phyloP scores from a whole-genome alignment of 2,329 filamentous ascomycete species.

The Penicillium brasilianum region DNA sequence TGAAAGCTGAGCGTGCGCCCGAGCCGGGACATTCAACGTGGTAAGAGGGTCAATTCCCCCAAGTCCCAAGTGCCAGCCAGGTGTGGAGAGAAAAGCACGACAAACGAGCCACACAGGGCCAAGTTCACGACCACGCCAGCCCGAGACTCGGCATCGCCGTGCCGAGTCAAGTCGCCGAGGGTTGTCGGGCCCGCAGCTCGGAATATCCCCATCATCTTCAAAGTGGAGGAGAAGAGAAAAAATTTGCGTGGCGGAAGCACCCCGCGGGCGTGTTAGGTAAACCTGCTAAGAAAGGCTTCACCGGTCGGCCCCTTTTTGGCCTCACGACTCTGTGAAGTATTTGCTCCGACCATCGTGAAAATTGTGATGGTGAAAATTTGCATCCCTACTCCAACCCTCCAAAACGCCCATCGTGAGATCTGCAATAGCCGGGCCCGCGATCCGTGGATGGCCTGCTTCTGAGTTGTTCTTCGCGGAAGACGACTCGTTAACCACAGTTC shows the following conservation, averaged over 20 bases:
- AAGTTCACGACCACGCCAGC: slow-evolving; percentile 15
- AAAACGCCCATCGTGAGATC: neutral
- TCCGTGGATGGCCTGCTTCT: neutral
- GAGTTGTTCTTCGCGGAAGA: neutral
- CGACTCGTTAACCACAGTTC: neutral
- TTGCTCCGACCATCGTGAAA: slow-evolving; percentile 18
- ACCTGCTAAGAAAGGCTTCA: slow-evolving; percentile 14
- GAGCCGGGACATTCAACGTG: too few species aligned
- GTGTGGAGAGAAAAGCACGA: slow-evolving; percentile 9
- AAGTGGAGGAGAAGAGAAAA: neutral
- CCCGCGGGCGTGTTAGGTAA: slow-evolving; percentile 13
- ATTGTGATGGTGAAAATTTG: slow-evolving; percentile 13
- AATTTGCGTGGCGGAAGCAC: slow-evolving; percentile 15
- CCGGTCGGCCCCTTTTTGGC: slow-evolving; percentile 23
- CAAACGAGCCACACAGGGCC: slow-evolving; percentile 9
- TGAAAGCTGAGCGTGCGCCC: neutral
- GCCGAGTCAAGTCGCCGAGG: slow-evolving; percentile 28
- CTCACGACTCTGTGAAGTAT: slow-evolving; percentile 19
- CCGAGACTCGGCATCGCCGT: slow-evolving; percentile 28
- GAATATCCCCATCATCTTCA: neutral
- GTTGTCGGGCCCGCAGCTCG: slow-evolving; percentile 25
- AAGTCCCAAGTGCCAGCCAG: neutral
- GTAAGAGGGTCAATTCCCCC: neutral
- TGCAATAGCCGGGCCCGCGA: slow-evolving; percentile 3
- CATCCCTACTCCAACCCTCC: neutral